Percentiles rank a stretch among this genome's conserved stretches.
Conservation (phyloP, 164 flowering plant species). For the Stephania cephalantha region DNA sequence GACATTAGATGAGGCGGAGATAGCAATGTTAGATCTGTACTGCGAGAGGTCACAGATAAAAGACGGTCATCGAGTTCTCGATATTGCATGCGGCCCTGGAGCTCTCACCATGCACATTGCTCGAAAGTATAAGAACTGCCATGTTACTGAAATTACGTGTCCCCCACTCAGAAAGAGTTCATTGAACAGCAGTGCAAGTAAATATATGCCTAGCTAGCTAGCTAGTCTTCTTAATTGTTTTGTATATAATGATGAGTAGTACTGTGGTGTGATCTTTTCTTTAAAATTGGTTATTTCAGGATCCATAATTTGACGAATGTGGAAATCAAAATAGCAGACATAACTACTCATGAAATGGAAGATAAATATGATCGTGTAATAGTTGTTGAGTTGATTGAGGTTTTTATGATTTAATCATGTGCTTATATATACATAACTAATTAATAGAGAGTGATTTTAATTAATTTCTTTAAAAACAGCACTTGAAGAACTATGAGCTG, state of each 20-base stretch:
- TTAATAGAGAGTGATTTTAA: too few species aligned
- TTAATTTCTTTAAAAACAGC: background rate
- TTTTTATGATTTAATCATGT: background rate
- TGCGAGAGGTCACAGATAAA: slow-evolving; percentile 7
- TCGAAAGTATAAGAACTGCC: background rate
- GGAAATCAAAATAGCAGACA: slow-evolving; percentile 9
- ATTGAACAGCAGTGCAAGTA: slow-evolving; percentile 1
- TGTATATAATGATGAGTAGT: too few species aligned
- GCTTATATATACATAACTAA: background rate
- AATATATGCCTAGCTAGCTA: background rate
- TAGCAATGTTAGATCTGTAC: slow-evolving; percentile 6
- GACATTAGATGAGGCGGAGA: slow-evolving; percentile 6
- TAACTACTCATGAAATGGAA: slow-evolving; percentile 8
- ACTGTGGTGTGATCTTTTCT: background rate
- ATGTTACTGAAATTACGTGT: background rate
- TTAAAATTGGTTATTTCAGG: background rate
- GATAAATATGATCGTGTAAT: slow-evolving; percentile 2
- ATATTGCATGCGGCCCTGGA: slow-evolving; percentile 11
- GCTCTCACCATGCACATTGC: background rate
- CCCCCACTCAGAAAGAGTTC: background rate
- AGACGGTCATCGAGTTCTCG: slow-evolving; percentile 8
- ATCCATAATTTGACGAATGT: slow-evolving; percentile 6
- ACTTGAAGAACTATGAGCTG: slow-evolving; percentile 3
- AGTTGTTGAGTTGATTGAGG: slow-evolving; percentile 3
- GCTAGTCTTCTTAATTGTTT: too few species aligned